phyloP scores from a whole-genome alignment of 2,329 filamentous ascomycete genomes.

The Ophiostoma sp. region DNA sequence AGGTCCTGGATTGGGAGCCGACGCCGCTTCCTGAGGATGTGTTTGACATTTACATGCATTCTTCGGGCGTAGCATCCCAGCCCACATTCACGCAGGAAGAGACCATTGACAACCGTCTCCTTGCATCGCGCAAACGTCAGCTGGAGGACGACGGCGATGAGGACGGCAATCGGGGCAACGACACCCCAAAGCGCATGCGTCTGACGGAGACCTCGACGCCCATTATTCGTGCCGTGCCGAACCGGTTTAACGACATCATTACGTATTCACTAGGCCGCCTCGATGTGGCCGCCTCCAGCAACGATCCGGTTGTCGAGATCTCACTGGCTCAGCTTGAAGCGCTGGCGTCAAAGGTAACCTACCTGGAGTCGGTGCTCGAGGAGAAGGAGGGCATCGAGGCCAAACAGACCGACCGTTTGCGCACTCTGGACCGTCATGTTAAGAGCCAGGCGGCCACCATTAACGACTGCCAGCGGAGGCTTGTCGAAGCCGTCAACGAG shows the following conservation, averaged over 20 bases:
- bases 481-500: constrained; percentile 53
- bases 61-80: constrained; percentile 29
- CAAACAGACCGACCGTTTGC: constrained; percentile 41
- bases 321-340: constrained; percentile 37
- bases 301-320: constrained; percentile 32
- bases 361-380: constrained; percentile 41
- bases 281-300: background rate
- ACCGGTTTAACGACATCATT: constrained; percentile 24
- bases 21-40: constrained; percentile 50
- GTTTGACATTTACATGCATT: constrained; percentile 49
- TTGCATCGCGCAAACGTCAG: constrained; percentile 44
- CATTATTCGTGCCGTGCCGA: constrained; percentile 13
- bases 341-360: constrained; percentile 35
- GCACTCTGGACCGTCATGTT: constrained; percentile 47
- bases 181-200: constrained; percentile 37
- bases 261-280: constrained; percentile 25
- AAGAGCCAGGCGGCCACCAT: constrained; percentile 49
- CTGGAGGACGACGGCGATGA: constrained; percentile 21
- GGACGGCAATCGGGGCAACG: constrained; percentile 18
- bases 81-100: constrained; percentile 28
- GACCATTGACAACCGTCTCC: constrained; percentile 13
- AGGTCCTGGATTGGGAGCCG: constrained; percentile 49
- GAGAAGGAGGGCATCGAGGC: constrained; percentile 35
- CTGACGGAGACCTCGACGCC: constrained; percentile 34
- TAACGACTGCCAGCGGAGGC: constrained; percentile 47